These are phyloP conservation scores for Maudiozyma saulgeensis DNA, from an alignment of 805 yeast genomes.

Conservation along the genomic window DNA sequence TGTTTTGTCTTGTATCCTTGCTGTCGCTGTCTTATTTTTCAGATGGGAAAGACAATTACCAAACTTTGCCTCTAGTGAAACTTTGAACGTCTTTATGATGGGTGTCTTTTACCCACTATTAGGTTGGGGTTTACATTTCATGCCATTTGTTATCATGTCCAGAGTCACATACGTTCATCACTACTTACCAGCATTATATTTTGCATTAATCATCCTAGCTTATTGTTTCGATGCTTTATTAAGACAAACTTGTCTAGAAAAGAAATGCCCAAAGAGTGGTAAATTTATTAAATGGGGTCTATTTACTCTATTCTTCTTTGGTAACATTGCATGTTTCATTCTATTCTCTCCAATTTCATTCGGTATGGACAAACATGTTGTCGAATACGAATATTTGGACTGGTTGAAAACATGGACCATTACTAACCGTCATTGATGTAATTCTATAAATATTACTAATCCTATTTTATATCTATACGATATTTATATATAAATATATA, in stretches of 20 bases:
- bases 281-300: constrained; percentile 27
- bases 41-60: constrained; percentile 73
- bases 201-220: constrained; percentile 54
- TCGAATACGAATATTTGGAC: constrained; percentile 35
- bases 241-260: constrained; percentile 1
- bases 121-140: constrained; percentile 85
- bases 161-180: constrained; percentile 97
- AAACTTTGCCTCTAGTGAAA: constrained; percentile 26
- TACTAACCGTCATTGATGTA: constrained; percentile 9
- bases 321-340: constrained; percentile 46
- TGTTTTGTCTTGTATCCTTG: constrained; percentile 43
- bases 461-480: neutral
- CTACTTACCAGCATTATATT: constrained; percentile 89
- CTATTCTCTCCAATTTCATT: constrained; percentile 53
- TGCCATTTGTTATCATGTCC: constrained; percentile 89
- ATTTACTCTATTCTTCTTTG: constrained; percentile 34
- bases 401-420: constrained; percentile 43
- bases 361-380: constrained; percentile 50
- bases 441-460: neutral
- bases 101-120: constrained; percentile 72
- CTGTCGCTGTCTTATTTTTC: constrained; percentile 36
- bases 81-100: constrained; percentile 46
- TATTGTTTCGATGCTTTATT: constrained; percentile 44
- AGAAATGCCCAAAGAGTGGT: neutral
- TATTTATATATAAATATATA: neutral